Percentiles rank a stretch among this genome's conserved stretches.
These are phyloP conservation scores for Coprinopsis strossmayeri DNA, from an alignment of 768 basidiomycete species.

Conservation along the genomic window DNA sequence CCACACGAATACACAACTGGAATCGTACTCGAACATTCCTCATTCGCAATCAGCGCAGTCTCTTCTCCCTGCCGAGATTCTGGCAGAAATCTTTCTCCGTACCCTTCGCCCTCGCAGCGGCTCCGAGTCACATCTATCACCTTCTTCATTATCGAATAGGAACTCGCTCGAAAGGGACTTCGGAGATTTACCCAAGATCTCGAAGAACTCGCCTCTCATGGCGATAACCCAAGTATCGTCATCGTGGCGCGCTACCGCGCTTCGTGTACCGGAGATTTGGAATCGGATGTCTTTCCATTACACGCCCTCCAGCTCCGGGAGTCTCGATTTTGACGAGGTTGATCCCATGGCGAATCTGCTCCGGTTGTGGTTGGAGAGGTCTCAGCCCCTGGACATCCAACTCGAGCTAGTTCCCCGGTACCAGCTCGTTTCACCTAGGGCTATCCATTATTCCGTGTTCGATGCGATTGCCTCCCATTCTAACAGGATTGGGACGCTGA, in stretches of 20 bases:
- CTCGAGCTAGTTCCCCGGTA: background rate
- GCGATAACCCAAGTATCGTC: slow-evolving; percentile 2
- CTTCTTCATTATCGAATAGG: too few relatives aligned
- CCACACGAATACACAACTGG: background rate
- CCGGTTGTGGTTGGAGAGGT: background rate
- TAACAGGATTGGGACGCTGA: background rate
- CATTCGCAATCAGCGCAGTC: background rate
- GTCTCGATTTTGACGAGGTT: background rate
- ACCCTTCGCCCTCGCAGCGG: background rate
- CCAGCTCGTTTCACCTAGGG: background rate
- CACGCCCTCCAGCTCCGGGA: background rate
- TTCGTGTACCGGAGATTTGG: background rate
- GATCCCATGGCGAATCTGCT: background rate
- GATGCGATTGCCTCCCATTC: background rate
- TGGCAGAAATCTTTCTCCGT: background rate
- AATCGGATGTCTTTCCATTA: background rate
- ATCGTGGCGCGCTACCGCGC: background rate
- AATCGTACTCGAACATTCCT: background rate
- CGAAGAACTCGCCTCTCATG: background rate
- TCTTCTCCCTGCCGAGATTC: background rate
- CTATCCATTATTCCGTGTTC: background rate
- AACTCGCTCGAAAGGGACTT: too few relatives aligned
- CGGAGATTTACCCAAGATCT: background rate
- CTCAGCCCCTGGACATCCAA: background rate
- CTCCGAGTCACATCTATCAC: background rate